Evolutionary conservation across 306 rosid genomes (phyloP).

Genomic region (Malus sieversii): DNA sequence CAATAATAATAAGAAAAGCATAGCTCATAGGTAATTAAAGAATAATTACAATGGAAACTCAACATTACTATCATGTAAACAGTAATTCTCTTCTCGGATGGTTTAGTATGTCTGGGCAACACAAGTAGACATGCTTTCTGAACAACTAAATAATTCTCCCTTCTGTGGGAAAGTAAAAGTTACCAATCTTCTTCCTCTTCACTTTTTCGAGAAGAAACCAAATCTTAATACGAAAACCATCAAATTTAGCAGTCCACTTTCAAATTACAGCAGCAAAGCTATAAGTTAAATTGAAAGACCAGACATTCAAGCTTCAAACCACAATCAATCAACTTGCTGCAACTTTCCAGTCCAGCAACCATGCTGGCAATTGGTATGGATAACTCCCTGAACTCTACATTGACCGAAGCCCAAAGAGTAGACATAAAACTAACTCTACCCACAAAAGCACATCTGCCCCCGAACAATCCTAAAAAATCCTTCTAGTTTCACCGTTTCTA

Average conservation of each 20-base stretch:
- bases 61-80: neutral
- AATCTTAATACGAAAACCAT: neutral
- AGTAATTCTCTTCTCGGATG: neutral
- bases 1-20: neutral
- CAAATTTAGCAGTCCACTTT: neutral
- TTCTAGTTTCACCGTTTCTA: too few relatives aligned
- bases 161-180: neutral
- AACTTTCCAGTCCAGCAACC: neutral
- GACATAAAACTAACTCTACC: too few relatives aligned
- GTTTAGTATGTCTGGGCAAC: neutral
- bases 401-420: too few relatives aligned
- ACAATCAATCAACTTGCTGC: neutral
- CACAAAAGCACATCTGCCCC: too few relatives aligned
- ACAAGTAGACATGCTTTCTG: neutral
- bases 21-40: neutral
- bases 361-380: neutral
- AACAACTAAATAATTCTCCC: neutral
- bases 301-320: neutral
- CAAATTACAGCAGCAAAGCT: neutral
- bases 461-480: too few relatives aligned
- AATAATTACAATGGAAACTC: neutral
- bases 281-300: neutral
- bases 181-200: neutral
- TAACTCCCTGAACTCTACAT: too few relatives aligned
- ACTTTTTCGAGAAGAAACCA: neutral